Conservation (phyloP, 495 filamentous ascomycete species). For the Aspergillus steynii region DNA sequence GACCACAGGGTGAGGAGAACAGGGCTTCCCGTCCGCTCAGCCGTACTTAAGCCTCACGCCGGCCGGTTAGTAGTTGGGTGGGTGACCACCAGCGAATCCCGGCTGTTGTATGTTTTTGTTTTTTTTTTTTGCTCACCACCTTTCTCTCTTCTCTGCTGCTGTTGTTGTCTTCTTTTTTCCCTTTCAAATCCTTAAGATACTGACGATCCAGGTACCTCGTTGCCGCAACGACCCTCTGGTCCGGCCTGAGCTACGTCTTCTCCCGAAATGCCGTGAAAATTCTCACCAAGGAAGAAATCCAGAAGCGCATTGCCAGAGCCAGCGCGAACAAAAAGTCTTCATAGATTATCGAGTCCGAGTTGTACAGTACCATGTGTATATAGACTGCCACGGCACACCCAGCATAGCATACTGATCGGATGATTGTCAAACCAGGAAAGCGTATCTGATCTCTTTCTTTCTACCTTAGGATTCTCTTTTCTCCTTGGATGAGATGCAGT, state of each 20-base stretch:
- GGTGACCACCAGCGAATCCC: constrained; percentile 42
- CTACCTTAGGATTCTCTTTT: no score
- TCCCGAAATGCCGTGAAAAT: constrained; percentile 82
- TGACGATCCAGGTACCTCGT: constrained; percentile 58
- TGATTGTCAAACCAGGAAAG: no score
- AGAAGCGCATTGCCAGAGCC: constrained; percentile 40
- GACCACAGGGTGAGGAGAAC: constrained; percentile 43
- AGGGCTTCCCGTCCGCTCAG: constrained; percentile 45
- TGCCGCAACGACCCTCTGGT: constrained; percentile 80
- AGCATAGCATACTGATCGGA: background rate
- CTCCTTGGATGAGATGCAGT: background rate
- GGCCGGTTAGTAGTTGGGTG: constrained; percentile 41
- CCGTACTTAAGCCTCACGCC: constrained; percentile 44
- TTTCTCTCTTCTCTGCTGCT: no score
- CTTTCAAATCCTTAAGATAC: constrained; percentile 7
- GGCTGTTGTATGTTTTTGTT: constrained; percentile 39
- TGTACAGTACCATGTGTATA: background rate
- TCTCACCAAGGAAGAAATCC: constrained; percentile 53
- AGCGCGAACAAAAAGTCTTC: constrained; percentile 27
- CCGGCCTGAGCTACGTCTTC: constrained; percentile 78
- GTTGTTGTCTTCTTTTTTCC: constrained; percentile 10
- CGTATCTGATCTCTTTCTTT: no score
- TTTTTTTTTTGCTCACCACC: constrained; percentile 7
- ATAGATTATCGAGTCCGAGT: background rate
- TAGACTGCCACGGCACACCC: background rate